Evolutionary conservation across 169 alveolate species (phyloP), one percentile per base, ranked within the genome.

Genomic region (Blepharisma undulans): DNA sequence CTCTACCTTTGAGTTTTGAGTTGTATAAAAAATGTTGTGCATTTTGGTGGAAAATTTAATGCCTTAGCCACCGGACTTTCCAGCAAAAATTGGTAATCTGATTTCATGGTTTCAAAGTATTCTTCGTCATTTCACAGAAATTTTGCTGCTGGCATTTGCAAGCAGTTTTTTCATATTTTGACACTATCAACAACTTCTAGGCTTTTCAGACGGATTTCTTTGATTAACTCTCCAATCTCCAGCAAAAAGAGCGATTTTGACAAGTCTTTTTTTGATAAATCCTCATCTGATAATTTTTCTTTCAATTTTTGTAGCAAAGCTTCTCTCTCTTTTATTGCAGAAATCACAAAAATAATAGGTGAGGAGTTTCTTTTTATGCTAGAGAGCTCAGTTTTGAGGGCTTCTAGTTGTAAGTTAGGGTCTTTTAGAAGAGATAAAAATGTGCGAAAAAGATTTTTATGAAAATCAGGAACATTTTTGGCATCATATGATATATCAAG

Each of bases 91-190:
- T n/a, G 34, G 16, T 33, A 79, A 33, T 79, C 87, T 33, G 16
- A 12, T 79, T 29, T 30, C 87, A 79, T 79, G 2, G 7, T 79
- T 22, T 79, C 87, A 27, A 79, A 79, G 76, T 79, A 79, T n/a
- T 79, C 34, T 14, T 22, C 30, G 12, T 79, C 87, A 29, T 32
- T 32, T 32, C 87, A 79, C 10, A 30, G 27, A 79, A 79, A 79
- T n/a, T 4, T 33, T 79, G 87, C 36, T n/a, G 36, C 87, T 79
- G 30, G 30, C 61, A 79, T 30, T 79, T 79, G 72, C 87, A 48
- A 48, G 66, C 66, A 48, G 66, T 21, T 33, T 33, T 33, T 79
- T n/a, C 87, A 79, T 10, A 27, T 76, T 32, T 79, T 79, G 29
- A 79, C 34, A 5, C 76, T 33, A 27, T 79, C 87, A 27, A 79